phyloP scores from a whole-genome alignment of 176 grass and related monocot genomes.

The Triticum monococcum region DNA sequence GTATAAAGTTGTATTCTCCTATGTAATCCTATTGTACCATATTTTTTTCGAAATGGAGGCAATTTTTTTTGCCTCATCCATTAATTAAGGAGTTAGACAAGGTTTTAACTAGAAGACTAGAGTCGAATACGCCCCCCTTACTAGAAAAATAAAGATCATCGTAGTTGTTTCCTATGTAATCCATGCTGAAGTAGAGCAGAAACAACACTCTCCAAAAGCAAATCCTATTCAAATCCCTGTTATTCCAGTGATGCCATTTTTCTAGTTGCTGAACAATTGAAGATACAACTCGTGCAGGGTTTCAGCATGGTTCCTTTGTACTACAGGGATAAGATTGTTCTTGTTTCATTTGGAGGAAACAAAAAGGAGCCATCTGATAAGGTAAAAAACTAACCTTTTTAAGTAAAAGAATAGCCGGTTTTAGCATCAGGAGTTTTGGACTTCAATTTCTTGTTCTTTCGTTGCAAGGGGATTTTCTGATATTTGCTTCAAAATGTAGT shows the following conservation, averaged over 20 bases:
- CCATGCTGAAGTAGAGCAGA: not conserved
- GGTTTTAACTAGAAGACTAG: not conserved
- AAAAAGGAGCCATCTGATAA: constrained; percentile 97
- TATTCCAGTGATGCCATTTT: not conserved
- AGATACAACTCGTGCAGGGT: constrained; percentile 57
- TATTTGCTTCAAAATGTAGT: constrained; percentile 2
- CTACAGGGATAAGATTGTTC: constrained; percentile 82
- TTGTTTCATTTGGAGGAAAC: constrained; percentile 95
- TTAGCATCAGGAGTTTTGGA: not conserved
- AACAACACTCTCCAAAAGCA: not conserved
- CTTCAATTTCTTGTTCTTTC: constrained; percentile 1
- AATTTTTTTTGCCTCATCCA: too few relatives aligned
- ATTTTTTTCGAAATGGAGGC: too few relatives aligned
- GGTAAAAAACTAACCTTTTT: constrained; percentile 45
- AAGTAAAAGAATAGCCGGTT: not conserved
- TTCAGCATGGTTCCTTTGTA: constrained; percentile 94
- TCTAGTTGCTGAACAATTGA: constrained; percentile 3
- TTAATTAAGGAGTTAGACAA: too few relatives aligned
- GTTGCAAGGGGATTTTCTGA: not conserved
- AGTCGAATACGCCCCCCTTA: not conserved
- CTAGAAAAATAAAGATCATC: not conserved
- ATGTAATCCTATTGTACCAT: too few relatives aligned
- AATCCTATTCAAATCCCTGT: not conserved
- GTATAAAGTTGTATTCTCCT: not conserved
- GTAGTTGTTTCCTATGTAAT: not conserved